Evolutionary conservation across 116 monocot species (phyloP), one percentile per base, ranked within the genome.

Genomic region (Phalaenopsis hybrid): DNA sequence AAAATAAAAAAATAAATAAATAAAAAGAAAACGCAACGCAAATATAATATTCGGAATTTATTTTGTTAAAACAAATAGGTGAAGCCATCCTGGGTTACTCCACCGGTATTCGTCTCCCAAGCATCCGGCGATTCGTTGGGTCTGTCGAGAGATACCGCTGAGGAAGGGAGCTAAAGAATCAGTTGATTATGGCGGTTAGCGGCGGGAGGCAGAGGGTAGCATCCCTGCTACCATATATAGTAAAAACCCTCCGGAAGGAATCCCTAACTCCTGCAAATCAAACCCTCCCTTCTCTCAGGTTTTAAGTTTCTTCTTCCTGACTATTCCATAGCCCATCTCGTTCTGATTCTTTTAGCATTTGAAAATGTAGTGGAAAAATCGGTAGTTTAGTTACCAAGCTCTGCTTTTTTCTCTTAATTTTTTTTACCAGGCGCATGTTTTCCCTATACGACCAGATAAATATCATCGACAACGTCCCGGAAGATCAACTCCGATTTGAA

Each of bases 391-490:
- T 46, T 67, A 15, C 20, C 23, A 52, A 57, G 5, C 21, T 0
- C 50, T 74, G 31, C 18, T 74, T 63, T 31, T 34, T 46, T 68
- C 8, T 61, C 57, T n/a, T 11, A 28, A 28, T 74, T 1, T 70
- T 10, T 0, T 23, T 72, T 48, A 44, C 33, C 80, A 96, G 96
- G 88, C 90, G 97, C 58, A 87, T 91, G 10, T 97, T 97, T 76
- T 97, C 97, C 8, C 94, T 97, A 0, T 97, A 94, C 61, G 97
- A 97, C 63, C 97, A 97, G 92, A 97, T 97, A 76, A 97, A 97
- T 87, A 93, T 97, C 86, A 94, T 94, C 82, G 94, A 97, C 81
- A 89, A 45, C 79, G 91, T 91, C 59, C 94, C 97, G 6, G 94
- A 97, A 16, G 97, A 86, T 57, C 93, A 97, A 78, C 85, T 97